Evolutionary conservation across 176 grass and related monocot species (phyloP).

Genomic region (Aegilops bicornis): DNA sequence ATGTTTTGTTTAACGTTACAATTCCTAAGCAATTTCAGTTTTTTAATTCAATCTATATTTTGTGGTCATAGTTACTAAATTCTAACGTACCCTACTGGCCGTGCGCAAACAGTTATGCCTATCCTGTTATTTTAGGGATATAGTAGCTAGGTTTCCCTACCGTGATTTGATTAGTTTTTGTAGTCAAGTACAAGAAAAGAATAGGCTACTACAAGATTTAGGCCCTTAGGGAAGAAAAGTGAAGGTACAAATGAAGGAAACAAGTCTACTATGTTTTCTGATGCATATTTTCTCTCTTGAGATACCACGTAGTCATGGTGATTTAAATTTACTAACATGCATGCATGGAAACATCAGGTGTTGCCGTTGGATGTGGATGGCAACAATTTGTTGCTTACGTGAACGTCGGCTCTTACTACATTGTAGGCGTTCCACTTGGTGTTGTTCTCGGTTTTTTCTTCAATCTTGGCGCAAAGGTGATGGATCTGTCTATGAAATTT

Average conservation of each 20-base stretch:
- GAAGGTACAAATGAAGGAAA: background rate
- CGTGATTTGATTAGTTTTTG: too few species aligned
- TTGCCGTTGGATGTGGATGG: conserved; percentile 95
- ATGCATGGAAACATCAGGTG: conserved; percentile 41
- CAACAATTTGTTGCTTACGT: conserved; percentile 93
- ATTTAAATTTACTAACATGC: conserved; percentile 7
- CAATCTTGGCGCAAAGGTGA: conserved; percentile 64
- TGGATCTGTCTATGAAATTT: background rate
- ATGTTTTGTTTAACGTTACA: background rate
- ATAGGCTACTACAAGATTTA: too few species aligned
- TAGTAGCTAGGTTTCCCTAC: too few species aligned
- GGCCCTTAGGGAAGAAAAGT: too few species aligned
- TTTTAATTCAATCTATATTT: background rate
- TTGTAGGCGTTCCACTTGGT: conserved; percentile 76
- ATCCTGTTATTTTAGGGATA: too few species aligned
- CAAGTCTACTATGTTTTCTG: background rate
- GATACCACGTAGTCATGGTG: background rate
- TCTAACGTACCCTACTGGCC: too few species aligned
- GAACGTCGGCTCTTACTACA: conserved; percentile 84
- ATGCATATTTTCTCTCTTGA: background rate
- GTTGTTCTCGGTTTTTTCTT: conserved; percentile 66
- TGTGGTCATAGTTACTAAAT: background rate
- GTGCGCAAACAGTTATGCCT: too few species aligned
- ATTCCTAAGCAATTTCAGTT: background rate
- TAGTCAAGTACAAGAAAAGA: too few species aligned